Conservation (phyloP, 164 flowering plant species). For the Protea cynaroides region DNA sequence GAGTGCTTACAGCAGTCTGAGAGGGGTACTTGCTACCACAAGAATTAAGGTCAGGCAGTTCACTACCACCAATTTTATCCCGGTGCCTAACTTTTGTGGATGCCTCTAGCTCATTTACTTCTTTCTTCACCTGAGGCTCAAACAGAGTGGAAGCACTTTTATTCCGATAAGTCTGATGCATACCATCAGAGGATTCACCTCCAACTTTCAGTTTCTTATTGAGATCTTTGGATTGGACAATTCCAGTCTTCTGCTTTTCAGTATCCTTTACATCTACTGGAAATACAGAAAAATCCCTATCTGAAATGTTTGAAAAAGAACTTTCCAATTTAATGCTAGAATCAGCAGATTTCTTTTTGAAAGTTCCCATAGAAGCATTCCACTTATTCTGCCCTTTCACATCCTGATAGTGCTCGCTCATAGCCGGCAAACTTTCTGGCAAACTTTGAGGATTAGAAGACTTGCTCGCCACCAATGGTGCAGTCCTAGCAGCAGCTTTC, state of each 20-base stretch:
- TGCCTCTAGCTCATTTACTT: slow-evolving; percentile 25
- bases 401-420: slow-evolving; percentile 31
- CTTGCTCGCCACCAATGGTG: slow-evolving; percentile 29
- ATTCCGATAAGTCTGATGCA: slow-evolving; percentile 34
- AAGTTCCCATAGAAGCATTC: slow-evolving; percentile 21
- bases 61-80: slow-evolving; percentile 48
- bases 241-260: slow-evolving; percentile 42
- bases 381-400: slow-evolving; percentile 30
- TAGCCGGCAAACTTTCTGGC: slow-evolving; percentile 17
- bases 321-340: slow-evolving; percentile 25
- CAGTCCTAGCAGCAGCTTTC: slow-evolving; percentile 39
- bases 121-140: slow-evolving; percentile 36
- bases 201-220: slow-evolving; percentile 35
- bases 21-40: slow-evolving; percentile 33
- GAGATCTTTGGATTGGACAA: slow-evolving; percentile 27
- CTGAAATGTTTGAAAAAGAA: slow-evolving; percentile 27
- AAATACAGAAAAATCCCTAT: slow-evolving; percentile 30
- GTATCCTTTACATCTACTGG: slow-evolving; percentile 31
- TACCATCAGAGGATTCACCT: slow-evolving; percentile 31
- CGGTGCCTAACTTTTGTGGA: slow-evolving; percentile 29
- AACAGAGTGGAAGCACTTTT: slow-evolving; percentile 29
- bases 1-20: slow-evolving; percentile 36
- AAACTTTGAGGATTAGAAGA: slow-evolving; percentile 26
- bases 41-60: slow-evolving; percentile 37
- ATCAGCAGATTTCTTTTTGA: slow-evolving; percentile 52